These are phyloP conservation scores for Leavenworthia alabamica DNA, from an alignment of 345 rosid genomes.

Conservation along the genomic window DNA sequence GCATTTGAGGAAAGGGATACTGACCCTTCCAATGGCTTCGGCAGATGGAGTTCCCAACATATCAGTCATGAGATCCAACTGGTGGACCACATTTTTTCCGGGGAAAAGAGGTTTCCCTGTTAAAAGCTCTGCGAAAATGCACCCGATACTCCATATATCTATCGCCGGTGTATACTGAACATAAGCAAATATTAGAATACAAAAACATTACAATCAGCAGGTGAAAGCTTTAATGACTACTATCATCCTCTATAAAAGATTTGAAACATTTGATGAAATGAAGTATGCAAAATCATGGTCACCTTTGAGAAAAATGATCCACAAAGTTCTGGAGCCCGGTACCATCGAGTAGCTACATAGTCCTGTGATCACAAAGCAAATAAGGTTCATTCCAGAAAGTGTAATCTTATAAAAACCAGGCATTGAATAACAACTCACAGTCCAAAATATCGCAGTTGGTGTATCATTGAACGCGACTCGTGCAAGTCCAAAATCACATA, in stretches of 20 bases:
- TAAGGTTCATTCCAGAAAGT: neutral
- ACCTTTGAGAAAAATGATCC: constrained; percentile 98
- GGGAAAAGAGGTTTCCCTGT: constrained; percentile 97
- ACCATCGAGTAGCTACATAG: constrained; percentile 97
- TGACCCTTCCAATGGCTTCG: constrained; percentile 89
- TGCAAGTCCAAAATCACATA: constrained; percentile 98
- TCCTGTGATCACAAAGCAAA: constrained; percentile 42
- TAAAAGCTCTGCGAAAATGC: constrained; percentile 91
- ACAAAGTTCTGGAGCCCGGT: constrained; percentile 91
- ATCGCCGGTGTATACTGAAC: constrained; percentile 93
- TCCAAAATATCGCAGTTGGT: constrained; percentile 94
- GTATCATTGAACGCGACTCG: constrained; percentile 92
- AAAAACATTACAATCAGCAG: neutral
- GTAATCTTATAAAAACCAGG: neutral
- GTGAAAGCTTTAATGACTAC: neutral
- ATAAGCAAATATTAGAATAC: neutral
- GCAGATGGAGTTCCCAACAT: constrained; percentile 86
- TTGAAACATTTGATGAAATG: neutral
- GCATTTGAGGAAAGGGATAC: constrained; percentile 9
- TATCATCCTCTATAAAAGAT: no score
- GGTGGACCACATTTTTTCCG: constrained; percentile 95
- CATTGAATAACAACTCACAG: constrained; percentile 40
- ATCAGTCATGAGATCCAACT: constrained; percentile 91
- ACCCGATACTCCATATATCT: constrained; percentile 95
- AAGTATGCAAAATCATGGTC: constrained; percentile 8